Evolutionary conservation across 371 early-diverging fungal genomes (phyloP), one percentile per base, ranked within the genome.

Genomic region (Dentiscutata heterogama): DNA sequence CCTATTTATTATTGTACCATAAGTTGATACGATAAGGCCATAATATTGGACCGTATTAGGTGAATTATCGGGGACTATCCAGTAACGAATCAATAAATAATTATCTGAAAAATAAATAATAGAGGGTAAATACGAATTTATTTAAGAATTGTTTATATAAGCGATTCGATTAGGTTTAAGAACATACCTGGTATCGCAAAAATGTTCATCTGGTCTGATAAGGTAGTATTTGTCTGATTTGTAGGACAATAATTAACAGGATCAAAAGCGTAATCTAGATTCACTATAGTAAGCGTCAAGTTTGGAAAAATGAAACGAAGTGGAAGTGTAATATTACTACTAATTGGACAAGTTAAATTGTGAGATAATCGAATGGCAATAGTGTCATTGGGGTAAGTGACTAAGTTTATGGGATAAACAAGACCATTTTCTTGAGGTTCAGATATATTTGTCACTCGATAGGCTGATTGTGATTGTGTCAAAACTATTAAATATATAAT

Each of bases 131-230:
- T 56, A 58, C 3, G 18, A 58, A 58, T 58, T 20, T 31, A 39
- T 3, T 0, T 11, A 14, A 46, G 18, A 70, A 13, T 70, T 2
- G 3, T 70, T n/a, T n/a, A 39, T 10, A 13, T 25, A n/a, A 68
- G 11, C 2, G n/a, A 10, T 42, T 35, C 18, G 22, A 16, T 16
- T 27, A 31, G 2, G 16, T 42, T 70, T 20, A n/a, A 63, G 14
- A 25, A 64, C 14, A 25, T 64, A 73, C 73, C 73, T 51, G 73
- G 73, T 20, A 73, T 54, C 0, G 53, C 18, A 53, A 73, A 53
- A 27, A 73, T 29, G 54, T 20, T 11, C 0, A 46, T 46, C 10
- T 46, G 7, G 1, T 46, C 46, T 10, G 46, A 10, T 46, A 46
- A 46, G 11, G 46, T 46, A 46, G 10, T 46, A 10, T 46, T 27